Conservation (phyloP, 1,284 basidiomycete species). For the Ganoderma resinaceum region DNA sequence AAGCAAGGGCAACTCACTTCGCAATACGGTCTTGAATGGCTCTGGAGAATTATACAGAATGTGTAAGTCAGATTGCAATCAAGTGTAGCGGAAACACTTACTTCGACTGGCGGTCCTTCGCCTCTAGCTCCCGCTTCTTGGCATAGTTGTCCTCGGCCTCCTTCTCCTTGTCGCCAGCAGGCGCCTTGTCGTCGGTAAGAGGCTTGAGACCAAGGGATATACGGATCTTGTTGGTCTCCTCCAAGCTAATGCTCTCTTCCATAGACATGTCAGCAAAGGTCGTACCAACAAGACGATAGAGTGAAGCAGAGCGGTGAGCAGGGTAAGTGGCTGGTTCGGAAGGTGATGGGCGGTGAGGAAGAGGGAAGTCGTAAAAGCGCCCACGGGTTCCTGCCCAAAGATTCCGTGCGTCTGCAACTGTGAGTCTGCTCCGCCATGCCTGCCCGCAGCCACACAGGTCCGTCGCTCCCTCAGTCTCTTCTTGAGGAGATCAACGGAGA, state of each 20-base stretch:
- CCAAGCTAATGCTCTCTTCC: conserved; percentile 91
- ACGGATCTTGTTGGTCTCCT: conserved; percentile 98
- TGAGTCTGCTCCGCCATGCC: conserved; percentile 29
- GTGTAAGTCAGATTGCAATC: not conserved
- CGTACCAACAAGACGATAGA: not conserved
- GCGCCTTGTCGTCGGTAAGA: conserved; percentile 78
- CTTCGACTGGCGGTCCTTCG: conserved; percentile 80
- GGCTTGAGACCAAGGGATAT: conserved; percentile 95
- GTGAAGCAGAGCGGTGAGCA: not conserved
- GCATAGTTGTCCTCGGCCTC: conserved; percentile 88
- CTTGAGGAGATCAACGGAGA: conserved; percentile 40
- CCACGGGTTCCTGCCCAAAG: not conserved
- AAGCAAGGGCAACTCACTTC: conserved; percentile 73
- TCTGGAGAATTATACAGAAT: conserved; percentile 49
- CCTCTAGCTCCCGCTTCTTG: conserved; percentile 72
- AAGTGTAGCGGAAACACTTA: conserved; percentile 44
- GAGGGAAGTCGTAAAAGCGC: conserved; percentile 7
- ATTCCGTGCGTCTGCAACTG: conserved; percentile 12
- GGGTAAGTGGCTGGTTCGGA: not conserved
- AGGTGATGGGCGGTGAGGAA: conserved; percentile 9
- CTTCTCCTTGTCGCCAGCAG: conserved; percentile 75
- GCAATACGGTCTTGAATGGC: conserved; percentile 82
- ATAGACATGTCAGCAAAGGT: conserved; percentile 58
- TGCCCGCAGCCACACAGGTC: conserved; percentile 30
- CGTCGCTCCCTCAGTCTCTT: conserved; percentile 40